Evolutionary conservation across 2,329 filamentous ascomycete genomes (phyloP).

Genomic region (Fusarium citri): DNA sequence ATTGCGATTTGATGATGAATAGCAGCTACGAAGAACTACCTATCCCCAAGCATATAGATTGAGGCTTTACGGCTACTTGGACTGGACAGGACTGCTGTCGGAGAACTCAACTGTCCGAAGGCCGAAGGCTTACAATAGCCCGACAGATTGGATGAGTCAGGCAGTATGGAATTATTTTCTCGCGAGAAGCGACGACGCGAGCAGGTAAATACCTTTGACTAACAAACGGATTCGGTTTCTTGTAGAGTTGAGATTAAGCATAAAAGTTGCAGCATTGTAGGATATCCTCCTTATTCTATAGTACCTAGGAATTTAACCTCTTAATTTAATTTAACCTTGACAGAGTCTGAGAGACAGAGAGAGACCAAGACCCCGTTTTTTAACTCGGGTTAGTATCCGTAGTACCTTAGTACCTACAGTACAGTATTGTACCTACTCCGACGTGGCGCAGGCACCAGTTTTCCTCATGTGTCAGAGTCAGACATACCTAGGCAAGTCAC

Average conservation of each 20-base stretch:
- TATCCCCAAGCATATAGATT: slow-evolving; percentile 17
- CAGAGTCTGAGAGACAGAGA: neutral
- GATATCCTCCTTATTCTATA: neutral
- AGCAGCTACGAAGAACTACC: slow-evolving; percentile 11
- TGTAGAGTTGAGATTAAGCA: neutral
- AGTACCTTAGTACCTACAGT: neutral
- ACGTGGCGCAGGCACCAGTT: slow-evolving; percentile 12
- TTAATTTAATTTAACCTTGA: slow-evolving; percentile 15
- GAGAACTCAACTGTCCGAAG: slow-evolving; percentile 42
- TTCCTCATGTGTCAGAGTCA: neutral
- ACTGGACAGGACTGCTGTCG: slow-evolving; percentile 11
- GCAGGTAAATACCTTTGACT: neutral
- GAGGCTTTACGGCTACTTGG: slow-evolving; percentile 36
- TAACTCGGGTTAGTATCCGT: neutral
- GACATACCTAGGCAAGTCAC: slow-evolving; percentile 1
- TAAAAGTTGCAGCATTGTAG: slow-evolving; percentile 14
- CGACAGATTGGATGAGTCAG: slow-evolving; percentile 40
- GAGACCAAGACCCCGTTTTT: slow-evolving; percentile 1
- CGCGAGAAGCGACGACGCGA: slow-evolving; percentile 20
- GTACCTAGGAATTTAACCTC: neutral
- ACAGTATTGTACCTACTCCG: neutral
- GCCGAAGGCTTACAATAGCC: slow-evolving; percentile 40
- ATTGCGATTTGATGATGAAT: slow-evolving; percentile 1
- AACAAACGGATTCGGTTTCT: neutral
- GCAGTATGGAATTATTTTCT: neutral